Percentiles rank a stretch among this genome's conserved stretches.
These are phyloP conservation scores for Penicillium soppii DNA, from an alignment of 495 filamentous ascomycete genomes.

Conservation along the genomic window DNA sequence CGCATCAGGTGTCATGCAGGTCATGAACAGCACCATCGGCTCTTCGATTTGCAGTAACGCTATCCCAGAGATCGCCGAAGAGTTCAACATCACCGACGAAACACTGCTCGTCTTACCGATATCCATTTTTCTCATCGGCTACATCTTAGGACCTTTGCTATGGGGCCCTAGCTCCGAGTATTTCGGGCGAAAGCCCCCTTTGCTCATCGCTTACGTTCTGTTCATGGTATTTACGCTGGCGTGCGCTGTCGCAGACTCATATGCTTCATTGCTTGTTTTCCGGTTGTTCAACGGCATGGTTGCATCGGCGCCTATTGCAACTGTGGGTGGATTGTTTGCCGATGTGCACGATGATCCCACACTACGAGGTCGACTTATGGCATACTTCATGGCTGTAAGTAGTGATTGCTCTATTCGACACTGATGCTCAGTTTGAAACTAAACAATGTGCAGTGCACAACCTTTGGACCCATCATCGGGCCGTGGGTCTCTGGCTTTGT, in stretches of 20 bases:
- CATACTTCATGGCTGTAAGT: constrained; percentile 65
- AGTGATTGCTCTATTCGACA: not conserved
- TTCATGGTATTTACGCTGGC: constrained; percentile 69
- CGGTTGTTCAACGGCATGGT: constrained; percentile 62
- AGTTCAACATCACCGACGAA: constrained; percentile 59
- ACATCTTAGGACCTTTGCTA: constrained; percentile 60
- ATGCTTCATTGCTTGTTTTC: constrained; percentile 63
- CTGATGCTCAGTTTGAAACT: not conserved
- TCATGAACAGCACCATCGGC: constrained; percentile 74
- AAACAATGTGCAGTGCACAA: constrained; percentile 48
- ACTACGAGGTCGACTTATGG: constrained; percentile 64
- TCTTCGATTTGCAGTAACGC: constrained; percentile 66
- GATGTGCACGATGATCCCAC: constrained; percentile 64
- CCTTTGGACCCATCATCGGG: constrained; percentile 61
- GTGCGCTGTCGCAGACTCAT: constrained; percentile 65
- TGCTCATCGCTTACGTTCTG: constrained; percentile 56
- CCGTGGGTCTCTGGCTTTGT: constrained; percentile 65
- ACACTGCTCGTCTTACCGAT: constrained; percentile 67
- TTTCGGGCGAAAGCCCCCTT: constrained; percentile 61
- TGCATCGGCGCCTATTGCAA: constrained; percentile 64
- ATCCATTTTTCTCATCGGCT: constrained; percentile 71
- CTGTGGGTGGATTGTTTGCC: constrained; percentile 70
- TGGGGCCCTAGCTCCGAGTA: constrained; percentile 70
- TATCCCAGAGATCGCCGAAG: constrained; percentile 53
- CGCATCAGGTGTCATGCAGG: constrained; percentile 56